Conservation (phyloP, 352 stramenopile species). For the Thalassiosira mediterranea region DNA sequence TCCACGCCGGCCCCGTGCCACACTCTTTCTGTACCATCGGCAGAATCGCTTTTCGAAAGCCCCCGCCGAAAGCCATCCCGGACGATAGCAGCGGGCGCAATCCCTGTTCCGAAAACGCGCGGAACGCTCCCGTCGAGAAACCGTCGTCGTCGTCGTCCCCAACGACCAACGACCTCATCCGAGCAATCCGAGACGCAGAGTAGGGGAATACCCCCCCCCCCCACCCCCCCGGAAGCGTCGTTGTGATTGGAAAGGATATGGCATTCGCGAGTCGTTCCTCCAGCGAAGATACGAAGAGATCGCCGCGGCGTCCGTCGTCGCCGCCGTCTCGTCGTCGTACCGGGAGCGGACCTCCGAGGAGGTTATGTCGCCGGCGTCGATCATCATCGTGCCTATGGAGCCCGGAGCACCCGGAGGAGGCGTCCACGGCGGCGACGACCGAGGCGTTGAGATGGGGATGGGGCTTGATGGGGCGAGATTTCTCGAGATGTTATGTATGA, state of each 20-base stretch:
- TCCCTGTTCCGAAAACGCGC: slow-evolving; percentile 28
- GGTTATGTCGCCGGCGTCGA: slow-evolving; percentile 26
- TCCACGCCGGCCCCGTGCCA: slow-evolving; percentile 16
- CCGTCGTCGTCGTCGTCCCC: slow-evolving; percentile 22
- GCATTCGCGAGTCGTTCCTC: slow-evolving; percentile 25
- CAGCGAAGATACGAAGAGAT: slow-evolving; percentile 1
- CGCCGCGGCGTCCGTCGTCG: slow-evolving; percentile 8
- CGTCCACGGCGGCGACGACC: no score
- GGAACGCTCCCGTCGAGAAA: slow-evolving; percentile 26
- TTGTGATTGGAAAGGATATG: slow-evolving; percentile 15
- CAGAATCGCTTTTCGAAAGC: background rate
- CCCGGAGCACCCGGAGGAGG: no score
- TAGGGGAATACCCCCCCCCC: slow-evolving; percentile 19
- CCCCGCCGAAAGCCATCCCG: slow-evolving; percentile 11
- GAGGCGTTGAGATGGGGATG: no score
- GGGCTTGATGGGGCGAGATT: no score
- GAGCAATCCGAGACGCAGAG: slow-evolving; percentile 20
- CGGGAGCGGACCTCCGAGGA: slow-evolving; percentile 15
- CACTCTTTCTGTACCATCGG: background rate
- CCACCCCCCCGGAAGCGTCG: slow-evolving; percentile 11
- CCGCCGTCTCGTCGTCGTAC: slow-evolving; percentile 12
- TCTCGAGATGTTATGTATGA: no score
- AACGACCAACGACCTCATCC: slow-evolving; percentile 12
- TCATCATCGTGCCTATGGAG: slow-evolving; percentile 30
- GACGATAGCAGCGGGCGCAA: slow-evolving; percentile 20